phyloP scores from a whole-genome alignment of 2,329 filamentous ascomycete genomes.

The Didymella lethalis region DNA sequence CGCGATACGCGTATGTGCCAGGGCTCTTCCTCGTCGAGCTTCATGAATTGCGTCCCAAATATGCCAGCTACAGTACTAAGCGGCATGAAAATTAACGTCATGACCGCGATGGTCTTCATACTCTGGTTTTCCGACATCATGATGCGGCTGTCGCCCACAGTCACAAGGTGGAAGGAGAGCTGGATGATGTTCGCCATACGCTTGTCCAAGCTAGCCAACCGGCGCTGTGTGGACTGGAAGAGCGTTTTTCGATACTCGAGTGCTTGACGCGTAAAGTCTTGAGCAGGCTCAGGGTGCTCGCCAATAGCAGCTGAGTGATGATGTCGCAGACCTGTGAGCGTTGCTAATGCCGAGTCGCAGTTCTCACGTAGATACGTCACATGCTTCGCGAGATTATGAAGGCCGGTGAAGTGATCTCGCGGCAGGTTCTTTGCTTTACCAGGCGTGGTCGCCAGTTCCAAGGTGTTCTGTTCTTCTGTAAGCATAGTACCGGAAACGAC shows the following conservation, averaged over 20 bases:
- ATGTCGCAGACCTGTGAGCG: conserved; percentile 33
- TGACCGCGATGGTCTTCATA: conserved; percentile 57
- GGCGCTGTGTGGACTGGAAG: conserved; percentile 47
- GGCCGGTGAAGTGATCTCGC: conserved; percentile 31
- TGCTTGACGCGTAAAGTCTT: conserved; percentile 27
- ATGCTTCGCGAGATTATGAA: conserved; percentile 53
- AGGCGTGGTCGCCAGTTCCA: conserved; percentile 30
- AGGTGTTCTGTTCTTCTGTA: conserved; percentile 27
- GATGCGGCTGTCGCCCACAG: conserved; percentile 48
- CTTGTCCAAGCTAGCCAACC: conserved; percentile 46
- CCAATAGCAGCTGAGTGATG: conserved; percentile 27
- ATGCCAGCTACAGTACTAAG: conserved; percentile 46
- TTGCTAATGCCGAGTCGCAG: conserved; percentile 41
- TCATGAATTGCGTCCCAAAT: conserved; percentile 44
- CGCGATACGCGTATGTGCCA: conserved; percentile 35
- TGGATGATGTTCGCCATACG: conserved; percentile 52
- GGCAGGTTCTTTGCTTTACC: conserved; percentile 31
- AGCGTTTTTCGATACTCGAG: conserved; percentile 44
- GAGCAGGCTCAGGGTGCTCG: conserved; percentile 11
- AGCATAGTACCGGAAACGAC: not conserved
- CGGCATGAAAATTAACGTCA: conserved; percentile 56
- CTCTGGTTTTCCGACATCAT: conserved; percentile 52
- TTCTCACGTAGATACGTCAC: conserved; percentile 50
- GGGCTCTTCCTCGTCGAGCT: conserved; percentile 29
- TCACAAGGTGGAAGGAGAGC: conserved; percentile 53